Evolutionary conservation across 768 basidiomycete species (phyloP).

Genomic region (Austroboletus festivus): DNA sequence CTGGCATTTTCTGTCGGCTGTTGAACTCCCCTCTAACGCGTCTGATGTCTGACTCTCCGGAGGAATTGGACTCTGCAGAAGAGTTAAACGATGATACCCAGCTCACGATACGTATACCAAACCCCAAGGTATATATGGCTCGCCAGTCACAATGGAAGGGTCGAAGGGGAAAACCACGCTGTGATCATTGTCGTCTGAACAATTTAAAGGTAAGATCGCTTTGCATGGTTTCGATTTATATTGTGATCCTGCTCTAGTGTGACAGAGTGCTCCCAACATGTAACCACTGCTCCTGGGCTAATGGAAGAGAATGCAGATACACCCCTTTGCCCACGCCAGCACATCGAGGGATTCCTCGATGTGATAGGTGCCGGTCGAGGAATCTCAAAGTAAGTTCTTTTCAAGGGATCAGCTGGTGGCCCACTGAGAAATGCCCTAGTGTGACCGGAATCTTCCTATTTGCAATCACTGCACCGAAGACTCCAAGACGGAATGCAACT

Average conservation of each 20-base stretch:
- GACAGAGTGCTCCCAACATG: constrained; percentile 68
- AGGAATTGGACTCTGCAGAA: constrained; percentile 38
- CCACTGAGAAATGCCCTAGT: constrained; percentile 37
- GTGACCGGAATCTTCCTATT: constrained; percentile 67
- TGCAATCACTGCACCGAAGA: constrained; percentile 63
- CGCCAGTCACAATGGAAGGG: constrained; percentile 75
- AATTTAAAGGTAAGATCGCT: constrained; percentile 60
- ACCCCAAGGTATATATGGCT: constrained; percentile 63
- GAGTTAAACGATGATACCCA: constrained; percentile 48
- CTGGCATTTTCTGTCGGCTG: constrained; percentile 17
- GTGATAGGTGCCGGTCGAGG: constrained; percentile 63
- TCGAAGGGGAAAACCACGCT: constrained; percentile 69
- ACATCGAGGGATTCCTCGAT: constrained; percentile 70
- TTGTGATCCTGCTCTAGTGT: constrained; percentile 42
- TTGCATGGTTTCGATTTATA: constrained; percentile 2
- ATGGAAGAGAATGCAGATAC: constrained; percentile 64
- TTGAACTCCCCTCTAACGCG: constrained; percentile 10
- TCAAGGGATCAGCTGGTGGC: neutral
- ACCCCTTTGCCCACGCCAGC: constrained; percentile 73
- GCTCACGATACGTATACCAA: constrained; percentile 64
- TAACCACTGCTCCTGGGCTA: constrained; percentile 68
- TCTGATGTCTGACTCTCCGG: constrained; percentile 35
- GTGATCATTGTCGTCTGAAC: constrained; percentile 68
- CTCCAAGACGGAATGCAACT: constrained; percentile 58
- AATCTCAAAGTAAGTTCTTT: constrained; percentile 57